Percentiles rank a stretch among this genome's conserved stretches.
Evolutionary conservation across 2,329 filamentous ascomycete genomes (phyloP).

Genomic region (Amesomyces nigricolor): DNA sequence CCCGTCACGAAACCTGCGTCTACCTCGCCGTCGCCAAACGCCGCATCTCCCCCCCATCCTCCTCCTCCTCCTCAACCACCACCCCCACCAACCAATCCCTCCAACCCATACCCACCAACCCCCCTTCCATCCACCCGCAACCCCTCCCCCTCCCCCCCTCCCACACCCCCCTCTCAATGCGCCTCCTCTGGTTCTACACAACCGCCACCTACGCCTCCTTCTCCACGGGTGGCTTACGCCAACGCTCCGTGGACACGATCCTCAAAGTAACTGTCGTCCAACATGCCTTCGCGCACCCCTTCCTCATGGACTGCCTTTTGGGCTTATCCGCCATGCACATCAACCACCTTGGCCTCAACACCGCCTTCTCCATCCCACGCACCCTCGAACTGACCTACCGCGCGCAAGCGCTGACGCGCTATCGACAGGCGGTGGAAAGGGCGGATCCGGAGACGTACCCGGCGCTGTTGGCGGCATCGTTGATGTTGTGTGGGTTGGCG

Average conservation of each 20-base stretch:
- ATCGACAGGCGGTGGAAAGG: constrained; percentile 45
- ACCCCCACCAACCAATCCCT: constrained; percentile 12
- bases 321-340: constrained; percentile 47
- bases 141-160: constrained; percentile 34
- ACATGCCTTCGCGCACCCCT: constrained; percentile 46
- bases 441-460: constrained; percentile 42
- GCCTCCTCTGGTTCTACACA: constrained; percentile 52
- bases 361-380: constrained; percentile 33
- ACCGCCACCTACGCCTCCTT: constrained; percentile 43
- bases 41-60: constrained; percentile 19
- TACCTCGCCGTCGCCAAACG: constrained; percentile 29
- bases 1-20: constrained; percentile 44
- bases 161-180: constrained; percentile 43
- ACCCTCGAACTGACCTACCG: constrained; percentile 39
- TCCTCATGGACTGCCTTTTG: constrained; percentile 51
- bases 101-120: constrained; percentile 8
- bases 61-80: constrained; percentile 1
- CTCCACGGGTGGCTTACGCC: constrained; percentile 35
- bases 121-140: constrained; percentile 26
- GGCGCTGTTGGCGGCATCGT: constrained; percentile 46
- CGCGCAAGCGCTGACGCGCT: constrained; percentile 41
- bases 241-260: constrained; percentile 36
- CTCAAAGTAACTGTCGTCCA: constrained; percentile 44
- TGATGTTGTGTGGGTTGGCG: constrained; percentile 47
- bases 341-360: constrained; percentile 30